Percentiles rank a stretch among this genome's conserved stretches.
Evolutionary conservation across 2,329 filamentous ascomycete species (phyloP).

Genomic region (Epichloe scottii): DNA sequence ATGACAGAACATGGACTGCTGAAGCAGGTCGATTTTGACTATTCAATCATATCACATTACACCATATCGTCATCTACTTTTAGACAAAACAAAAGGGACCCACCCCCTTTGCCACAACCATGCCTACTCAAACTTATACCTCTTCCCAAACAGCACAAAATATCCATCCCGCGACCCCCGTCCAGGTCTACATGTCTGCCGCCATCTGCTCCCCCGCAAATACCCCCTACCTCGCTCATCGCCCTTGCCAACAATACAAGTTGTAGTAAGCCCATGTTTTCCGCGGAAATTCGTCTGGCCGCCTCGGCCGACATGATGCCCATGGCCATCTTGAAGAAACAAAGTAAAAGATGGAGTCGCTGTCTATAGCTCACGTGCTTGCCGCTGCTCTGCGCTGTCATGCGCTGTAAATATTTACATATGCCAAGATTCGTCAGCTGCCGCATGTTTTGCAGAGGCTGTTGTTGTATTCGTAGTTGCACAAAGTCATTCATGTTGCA

Average conservation of each 20-base stretch:
- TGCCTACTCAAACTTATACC: neutral
- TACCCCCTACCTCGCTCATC: neutral
- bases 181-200: neutral
- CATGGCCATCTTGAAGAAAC: neutral
- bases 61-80: slow-evolving; percentile 4
- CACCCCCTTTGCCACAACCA: too few relatives aligned
- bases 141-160: neutral
- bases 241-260: neutral
- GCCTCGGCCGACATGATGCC: neutral
- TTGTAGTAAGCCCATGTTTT: neutral
- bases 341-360: neutral
- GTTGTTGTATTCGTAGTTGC: slow-evolving; percentile 7
- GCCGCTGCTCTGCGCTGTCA: neutral
- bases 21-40: neutral
- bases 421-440: neutral
- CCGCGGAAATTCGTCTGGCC: neutral
- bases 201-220: neutral
- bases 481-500: neutral
- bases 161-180: neutral
- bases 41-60: slow-evolving; percentile 1
- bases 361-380: neutral
- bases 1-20: neutral
- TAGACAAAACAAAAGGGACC: too few relatives aligned
- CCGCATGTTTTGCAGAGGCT: neutral
- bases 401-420: neutral